Evolutionary conservation across 73 alveolate genomes (phyloP).

Genomic region (Paramecium pentaurelia): DNA sequence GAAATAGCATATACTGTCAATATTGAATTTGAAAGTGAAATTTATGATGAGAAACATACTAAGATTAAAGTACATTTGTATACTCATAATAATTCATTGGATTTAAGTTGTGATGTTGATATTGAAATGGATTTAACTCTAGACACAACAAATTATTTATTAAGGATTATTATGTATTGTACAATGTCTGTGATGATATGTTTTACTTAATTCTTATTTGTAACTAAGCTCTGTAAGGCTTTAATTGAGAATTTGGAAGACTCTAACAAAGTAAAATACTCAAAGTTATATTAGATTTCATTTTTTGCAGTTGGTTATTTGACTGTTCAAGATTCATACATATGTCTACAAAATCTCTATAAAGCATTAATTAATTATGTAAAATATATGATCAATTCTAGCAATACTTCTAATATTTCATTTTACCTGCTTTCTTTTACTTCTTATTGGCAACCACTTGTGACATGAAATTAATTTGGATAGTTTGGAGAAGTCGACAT

Average conservation of each 20-base stretch:
- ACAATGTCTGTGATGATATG: constrained; percentile 26
- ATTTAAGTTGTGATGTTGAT: background rate
- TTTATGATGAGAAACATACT: background rate
- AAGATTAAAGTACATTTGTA: background rate
- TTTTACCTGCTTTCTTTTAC: constrained; percentile 38
- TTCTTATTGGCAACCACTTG: constrained; percentile 30
- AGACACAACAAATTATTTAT: background rate
- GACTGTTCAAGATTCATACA: constrained; percentile 22
- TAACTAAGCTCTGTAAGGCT: background rate
- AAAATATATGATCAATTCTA: background rate
- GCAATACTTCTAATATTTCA: constrained; percentile 9
- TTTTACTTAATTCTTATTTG: constrained; percentile 19
- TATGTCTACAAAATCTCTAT: constrained; percentile 10
- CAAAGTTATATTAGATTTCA: background rate
- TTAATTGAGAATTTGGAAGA: constrained; percentile 33
- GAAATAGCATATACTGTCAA: background rate
- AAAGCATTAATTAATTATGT: constrained; percentile 36
- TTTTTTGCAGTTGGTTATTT: background rate
- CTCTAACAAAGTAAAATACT: background rate
- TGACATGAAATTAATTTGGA: constrained; percentile 34
- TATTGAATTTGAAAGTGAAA: background rate
- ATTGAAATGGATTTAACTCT: background rate
- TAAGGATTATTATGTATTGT: constrained; percentile 6
- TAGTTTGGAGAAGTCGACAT: constrained; percentile 17
- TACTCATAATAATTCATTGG: background rate